A percentile compares a stretch with the other conserved stretches of the same genome.
These are phyloP conservation scores for Panellus pusillus DNA, from an alignment of 768 basidiomycete species.

Conservation along the genomic window DNA sequence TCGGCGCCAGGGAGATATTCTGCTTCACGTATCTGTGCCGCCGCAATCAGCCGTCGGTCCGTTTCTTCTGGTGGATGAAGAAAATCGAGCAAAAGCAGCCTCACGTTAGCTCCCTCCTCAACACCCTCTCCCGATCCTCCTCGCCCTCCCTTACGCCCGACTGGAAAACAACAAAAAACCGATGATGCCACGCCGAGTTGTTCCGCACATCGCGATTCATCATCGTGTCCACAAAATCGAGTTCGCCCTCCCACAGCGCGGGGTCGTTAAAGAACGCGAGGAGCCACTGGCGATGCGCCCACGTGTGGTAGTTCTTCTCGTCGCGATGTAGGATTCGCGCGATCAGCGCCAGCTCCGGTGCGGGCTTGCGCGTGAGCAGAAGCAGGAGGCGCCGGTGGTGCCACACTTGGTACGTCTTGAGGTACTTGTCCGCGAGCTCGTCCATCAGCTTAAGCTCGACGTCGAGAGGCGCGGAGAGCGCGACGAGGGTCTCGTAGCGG, in stretches of 20 bases:
- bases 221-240: slow-evolving; percentile 73
- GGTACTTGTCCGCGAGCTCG: slow-evolving; percentile 74
- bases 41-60: too few relatives aligned
- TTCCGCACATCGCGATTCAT: slow-evolving; percentile 81
- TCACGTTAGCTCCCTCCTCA: slow-evolving; percentile 75
- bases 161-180: slow-evolving; percentile 84
- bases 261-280: slow-evolving; percentile 80
- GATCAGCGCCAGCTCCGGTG: slow-evolving; percentile 80
- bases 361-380: slow-evolving; percentile 54
- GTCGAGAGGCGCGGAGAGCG: slow-evolving; percentile 65
- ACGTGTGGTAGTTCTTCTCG: slow-evolving; percentile 98
- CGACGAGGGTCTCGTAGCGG: slow-evolving; percentile 83
- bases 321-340: slow-evolving; percentile 70
- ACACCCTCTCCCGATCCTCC: slow-evolving; percentile 56
- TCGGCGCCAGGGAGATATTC: slow-evolving; percentile 83
- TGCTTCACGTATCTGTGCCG: slow-evolving; percentile 70
- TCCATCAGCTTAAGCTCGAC: slow-evolving; percentile 85
- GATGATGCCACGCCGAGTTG: slow-evolving; percentile 97
- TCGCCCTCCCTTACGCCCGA: slow-evolving; percentile 63
- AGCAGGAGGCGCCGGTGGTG: slow-evolving; percentile 84
- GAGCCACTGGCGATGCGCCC: slow-evolving; percentile 97
- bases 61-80: too few relatives aligned
- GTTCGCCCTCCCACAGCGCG: slow-evolving; percentile 70
- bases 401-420: slow-evolving; percentile 99
- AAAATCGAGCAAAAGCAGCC: slow-evolving; percentile 28